Evolutionary conservation across 805 yeast genomes (phyloP).

Genomic region (Cyberlindnera subsufficiens): DNA sequence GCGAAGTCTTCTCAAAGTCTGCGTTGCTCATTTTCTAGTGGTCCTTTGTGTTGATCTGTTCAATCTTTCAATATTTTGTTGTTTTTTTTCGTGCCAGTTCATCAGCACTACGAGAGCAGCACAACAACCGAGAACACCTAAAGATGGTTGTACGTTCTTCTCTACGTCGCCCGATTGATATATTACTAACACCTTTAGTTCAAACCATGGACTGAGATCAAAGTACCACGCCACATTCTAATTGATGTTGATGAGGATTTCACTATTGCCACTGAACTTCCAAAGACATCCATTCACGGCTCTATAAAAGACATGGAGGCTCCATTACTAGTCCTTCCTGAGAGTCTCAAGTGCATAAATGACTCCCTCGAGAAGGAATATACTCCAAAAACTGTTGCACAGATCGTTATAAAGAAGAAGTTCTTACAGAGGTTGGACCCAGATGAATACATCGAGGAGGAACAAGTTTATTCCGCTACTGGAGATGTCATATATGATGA

Average conservation of each 20-base stretch:
- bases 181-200: slow-evolving; percentile 22
- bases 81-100: background rate
- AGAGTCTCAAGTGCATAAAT: slow-evolving; percentile 13
- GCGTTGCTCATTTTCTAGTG: slow-evolving; percentile 24
- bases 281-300: slow-evolving; percentile 1
- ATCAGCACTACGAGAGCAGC: background rate
- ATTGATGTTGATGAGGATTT: slow-evolving; percentile 34
- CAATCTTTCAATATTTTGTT: background rate
- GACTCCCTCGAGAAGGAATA: slow-evolving; percentile 4
- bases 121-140: background rate
- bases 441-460: slow-evolving; percentile 39
- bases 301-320: slow-evolving; percentile 8
- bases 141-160: slow-evolving; percentile 15
- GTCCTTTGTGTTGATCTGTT: slow-evolving; percentile 1
- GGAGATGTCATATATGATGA: slow-evolving; percentile 4
- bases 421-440: slow-evolving; percentile 4
- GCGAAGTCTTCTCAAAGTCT: slow-evolving; percentile 38
- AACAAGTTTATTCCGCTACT: slow-evolving; percentile 37
- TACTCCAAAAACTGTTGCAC: background rate
- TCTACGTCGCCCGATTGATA: background rate
- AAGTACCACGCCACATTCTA: slow-evolving; percentile 43
- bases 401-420: slow-evolving; percentile 6
- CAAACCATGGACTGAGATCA: slow-evolving; percentile 40
- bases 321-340: slow-evolving; percentile 10
- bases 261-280: slow-evolving; percentile 14